Base-by-base conservation (phyloP, 345 rosid genomes). In the Aethionema arabicum region DNA sequence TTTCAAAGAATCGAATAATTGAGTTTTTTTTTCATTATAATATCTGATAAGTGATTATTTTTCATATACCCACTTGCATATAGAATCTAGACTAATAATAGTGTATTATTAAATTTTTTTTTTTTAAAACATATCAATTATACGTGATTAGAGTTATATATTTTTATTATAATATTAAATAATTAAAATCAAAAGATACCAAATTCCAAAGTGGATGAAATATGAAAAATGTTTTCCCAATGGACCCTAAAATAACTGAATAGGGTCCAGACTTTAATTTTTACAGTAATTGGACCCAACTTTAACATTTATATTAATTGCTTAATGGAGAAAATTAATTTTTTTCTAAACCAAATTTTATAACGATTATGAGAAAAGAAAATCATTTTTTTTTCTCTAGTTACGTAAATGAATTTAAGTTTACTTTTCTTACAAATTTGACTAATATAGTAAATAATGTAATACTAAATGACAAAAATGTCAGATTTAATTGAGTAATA, bases 1-100 rank as follows among this genome's bases (percentile, higher is more conserved):
- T 11, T 45, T 60, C 50, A 49, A 61, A 37, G 2, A 38, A 58
- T 51, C 66, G 55, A 71, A 64, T 71, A 64, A 57, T 71, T 71
- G 61, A 71, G 60, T 43, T 14, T 54, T 0, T 50, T 0, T 50
- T 36, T 27, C 48, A 62, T 55, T 54, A 41, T 47, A 31, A 47
- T 31, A 52, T 37, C 11, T 37, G 40, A 37, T 37, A 37, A 37
- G 49, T 63, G 30, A 8, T 70, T 21, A 29, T 42, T 36, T 32
- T 59, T 27, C 35, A 63, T 36, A 15, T 54, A 12, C 61, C 70
- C 69, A 64, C 60, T 70, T 70, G 69, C 40, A 31, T 38, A 16
- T 39, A 49, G 10, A 39, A 50, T 38, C 52, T 33, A 13, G 39
- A 55, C 30, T 69, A 32, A 69, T 12, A 5, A 8, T 32, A 15